A percentile compares a stretch with the other conserved stretches of the same genome.
These are phyloP conservation scores for Globisporangium nodosum DNA, from an alignment of 352 stramenopile species.

Conservation along the genomic window DNA sequence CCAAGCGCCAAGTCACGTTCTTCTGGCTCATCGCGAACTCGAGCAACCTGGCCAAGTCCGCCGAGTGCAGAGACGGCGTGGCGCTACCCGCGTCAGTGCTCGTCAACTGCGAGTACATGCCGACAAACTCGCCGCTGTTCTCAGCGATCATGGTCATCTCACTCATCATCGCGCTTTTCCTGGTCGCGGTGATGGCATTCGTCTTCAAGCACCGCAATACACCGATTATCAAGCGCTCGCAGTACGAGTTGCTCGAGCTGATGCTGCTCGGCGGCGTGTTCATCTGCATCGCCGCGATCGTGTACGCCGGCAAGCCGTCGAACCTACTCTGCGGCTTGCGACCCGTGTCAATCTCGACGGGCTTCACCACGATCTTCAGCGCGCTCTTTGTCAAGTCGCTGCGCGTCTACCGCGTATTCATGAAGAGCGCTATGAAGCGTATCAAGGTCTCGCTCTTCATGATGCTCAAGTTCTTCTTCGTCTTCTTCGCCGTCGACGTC, in stretches of 20 bases:
- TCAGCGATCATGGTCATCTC: slow-evolving; percentile 15
- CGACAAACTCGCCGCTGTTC: slow-evolving; percentile 12
- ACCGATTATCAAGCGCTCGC: slow-evolving; percentile 34
- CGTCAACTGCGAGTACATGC: slow-evolving; percentile 34
- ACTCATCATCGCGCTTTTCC: slow-evolving; percentile 5
- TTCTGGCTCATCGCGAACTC: slow-evolving; percentile 31
- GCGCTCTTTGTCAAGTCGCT: slow-evolving; percentile 30
- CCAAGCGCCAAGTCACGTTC: slow-evolving; percentile 27
- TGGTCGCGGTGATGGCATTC: slow-evolving; percentile 14
- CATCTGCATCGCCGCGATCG: slow-evolving; percentile 18
- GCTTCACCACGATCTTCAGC: slow-evolving; percentile 28
- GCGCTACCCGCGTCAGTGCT: slow-evolving; percentile 16
- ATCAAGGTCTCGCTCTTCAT: slow-evolving; percentile 18
- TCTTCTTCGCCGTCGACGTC: slow-evolving; percentile 21
- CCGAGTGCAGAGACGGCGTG: slow-evolving; percentile 29
- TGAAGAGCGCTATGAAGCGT: slow-evolving; percentile 22
- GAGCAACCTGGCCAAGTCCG: slow-evolving; percentile 12
- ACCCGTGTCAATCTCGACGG: slow-evolving; percentile 17
- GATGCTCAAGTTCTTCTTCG: slow-evolving; percentile 24
- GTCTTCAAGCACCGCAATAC: slow-evolving; percentile 20
- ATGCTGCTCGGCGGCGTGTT: slow-evolving; percentile 26
- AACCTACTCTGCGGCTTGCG: slow-evolving; percentile 14
- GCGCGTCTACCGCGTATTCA: slow-evolving; percentile 33
- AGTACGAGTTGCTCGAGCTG: slow-evolving; percentile 25
- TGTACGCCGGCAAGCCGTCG: slow-evolving; percentile 19